Evolutionary conservation across 352 stramenopile species (phyloP).

Genomic region (Phytophthora uliginosa): DNA sequence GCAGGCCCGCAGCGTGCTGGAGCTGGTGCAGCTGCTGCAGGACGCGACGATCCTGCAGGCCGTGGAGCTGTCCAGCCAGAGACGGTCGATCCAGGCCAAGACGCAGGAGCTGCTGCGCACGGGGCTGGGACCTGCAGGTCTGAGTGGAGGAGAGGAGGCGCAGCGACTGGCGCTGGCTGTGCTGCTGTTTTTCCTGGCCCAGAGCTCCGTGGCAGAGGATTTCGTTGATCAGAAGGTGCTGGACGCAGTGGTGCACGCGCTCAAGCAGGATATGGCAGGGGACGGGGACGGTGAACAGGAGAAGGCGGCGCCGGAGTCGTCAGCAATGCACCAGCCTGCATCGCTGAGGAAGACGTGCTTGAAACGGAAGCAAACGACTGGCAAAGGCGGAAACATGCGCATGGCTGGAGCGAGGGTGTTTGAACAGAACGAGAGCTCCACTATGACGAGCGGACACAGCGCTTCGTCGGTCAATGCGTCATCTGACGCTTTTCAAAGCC

Average conservation of each 20-base stretch:
- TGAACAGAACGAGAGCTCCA: neutral
- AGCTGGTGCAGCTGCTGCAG: slow-evolving; percentile 49
- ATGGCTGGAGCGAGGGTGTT: neutral
- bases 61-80: slow-evolving; percentile 42
- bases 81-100: slow-evolving; percentile 27
- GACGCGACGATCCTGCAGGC: slow-evolving; percentile 41
- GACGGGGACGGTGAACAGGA: slow-evolving; percentile 24
- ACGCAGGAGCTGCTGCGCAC: slow-evolving; percentile 47
- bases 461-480: neutral
- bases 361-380: slow-evolving; percentile 51
- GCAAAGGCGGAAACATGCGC: neutral
- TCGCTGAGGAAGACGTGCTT: slow-evolving; percentile 55
- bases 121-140: slow-evolving; percentile 10
- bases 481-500: slow-evolving; percentile 11
- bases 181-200: slow-evolving; percentile 53
- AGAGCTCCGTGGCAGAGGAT: slow-evolving; percentile 39
- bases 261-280: slow-evolving; percentile 27
- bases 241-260: slow-evolving; percentile 36
- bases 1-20: slow-evolving; percentile 45
- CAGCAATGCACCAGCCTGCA: neutral
- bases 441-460: neutral
- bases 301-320: slow-evolving; percentile 32
- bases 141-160: slow-evolving; percentile 2
- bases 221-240: slow-evolving; percentile 48
- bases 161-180: slow-evolving; percentile 40